phyloP scores from a whole-genome alignment of 179 eudicot species.

The Kewa caespitosa region DNA sequence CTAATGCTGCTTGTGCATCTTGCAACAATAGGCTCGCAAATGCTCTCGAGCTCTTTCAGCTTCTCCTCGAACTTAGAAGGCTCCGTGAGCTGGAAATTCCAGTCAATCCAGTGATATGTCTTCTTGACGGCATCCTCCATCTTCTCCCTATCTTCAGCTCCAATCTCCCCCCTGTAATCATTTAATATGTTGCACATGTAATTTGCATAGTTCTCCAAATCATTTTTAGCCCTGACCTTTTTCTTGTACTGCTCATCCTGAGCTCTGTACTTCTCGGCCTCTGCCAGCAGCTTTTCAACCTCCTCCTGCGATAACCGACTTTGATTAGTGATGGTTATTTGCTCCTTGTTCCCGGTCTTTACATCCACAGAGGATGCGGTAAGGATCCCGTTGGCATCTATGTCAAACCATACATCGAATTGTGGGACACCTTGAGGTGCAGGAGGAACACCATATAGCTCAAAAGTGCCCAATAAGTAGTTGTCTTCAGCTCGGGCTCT shows the following conservation, averaged over 20 bases:
- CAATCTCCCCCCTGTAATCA: background rate
- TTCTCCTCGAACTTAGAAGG: constrained; percentile 7
- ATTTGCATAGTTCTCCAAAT: constrained; percentile 5
- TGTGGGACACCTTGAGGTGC: constrained; percentile 2
- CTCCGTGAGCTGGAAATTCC: background rate
- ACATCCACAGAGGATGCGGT: background rate
- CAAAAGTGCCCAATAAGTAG: constrained; percentile 7
- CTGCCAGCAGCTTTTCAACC: background rate
- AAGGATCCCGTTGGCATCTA: constrained; percentile 4
- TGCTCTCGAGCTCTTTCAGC: background rate
- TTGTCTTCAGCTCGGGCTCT: background rate
- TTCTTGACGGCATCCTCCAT: background rate
- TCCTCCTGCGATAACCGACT: background rate
- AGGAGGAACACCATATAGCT: background rate
- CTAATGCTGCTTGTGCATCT: background rate
- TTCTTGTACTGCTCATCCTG: background rate
- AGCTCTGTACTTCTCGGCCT: constrained; percentile 2
- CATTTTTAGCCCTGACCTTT: background rate
- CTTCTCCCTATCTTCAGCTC: background rate
- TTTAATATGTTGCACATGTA: background rate
- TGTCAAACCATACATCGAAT: background rate
- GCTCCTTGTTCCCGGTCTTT: background rate
- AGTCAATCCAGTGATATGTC: background rate
- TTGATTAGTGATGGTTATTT: constrained; percentile 2
- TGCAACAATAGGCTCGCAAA: constrained; percentile 8